Evolutionary conservation across 768 basidiomycete species (phyloP).

Genomic region (Trametes cubensis): DNA sequence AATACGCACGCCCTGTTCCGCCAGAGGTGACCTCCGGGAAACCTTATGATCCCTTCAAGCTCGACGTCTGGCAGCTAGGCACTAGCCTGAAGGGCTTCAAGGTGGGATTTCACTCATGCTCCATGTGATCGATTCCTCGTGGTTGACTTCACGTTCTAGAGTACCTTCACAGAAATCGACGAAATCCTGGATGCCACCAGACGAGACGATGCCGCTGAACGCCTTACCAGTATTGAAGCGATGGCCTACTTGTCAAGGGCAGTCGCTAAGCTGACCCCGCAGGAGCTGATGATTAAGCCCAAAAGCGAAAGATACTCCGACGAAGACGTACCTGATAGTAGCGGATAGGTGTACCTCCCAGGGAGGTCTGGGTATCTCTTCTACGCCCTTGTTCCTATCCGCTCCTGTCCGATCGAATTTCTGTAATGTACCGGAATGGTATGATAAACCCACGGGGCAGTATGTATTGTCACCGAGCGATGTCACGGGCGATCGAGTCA

Average conservation of each 20-base stretch:
- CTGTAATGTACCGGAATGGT: no score
- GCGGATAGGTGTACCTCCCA: no score
- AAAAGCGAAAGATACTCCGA: no score
- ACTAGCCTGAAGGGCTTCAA: conserved; percentile 23
- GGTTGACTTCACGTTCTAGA: neutral
- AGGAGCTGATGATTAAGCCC: neutral
- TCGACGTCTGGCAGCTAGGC: conserved; percentile 37
- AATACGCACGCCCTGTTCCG: conserved; percentile 28
- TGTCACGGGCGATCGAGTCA: no score
- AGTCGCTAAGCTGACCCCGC: neutral
- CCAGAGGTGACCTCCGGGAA: conserved; percentile 30
- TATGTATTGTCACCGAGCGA: no score
- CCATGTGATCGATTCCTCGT: neutral
- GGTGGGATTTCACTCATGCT: neutral
- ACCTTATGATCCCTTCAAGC: conserved; percentile 34
- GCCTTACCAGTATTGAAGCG: neutral
- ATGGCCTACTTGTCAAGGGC: neutral
- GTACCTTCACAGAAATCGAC: neutral
- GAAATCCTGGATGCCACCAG: neutral
- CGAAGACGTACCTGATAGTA: no score
- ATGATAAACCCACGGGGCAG: no score
- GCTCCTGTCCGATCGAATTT: no score
- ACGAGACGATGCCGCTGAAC: neutral
- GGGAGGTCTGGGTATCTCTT: no score
- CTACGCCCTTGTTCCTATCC: no score